Base-by-base conservation (phyloP, 164 flowering plant genomes). In the Chimonanthus salicifolius region DNA sequence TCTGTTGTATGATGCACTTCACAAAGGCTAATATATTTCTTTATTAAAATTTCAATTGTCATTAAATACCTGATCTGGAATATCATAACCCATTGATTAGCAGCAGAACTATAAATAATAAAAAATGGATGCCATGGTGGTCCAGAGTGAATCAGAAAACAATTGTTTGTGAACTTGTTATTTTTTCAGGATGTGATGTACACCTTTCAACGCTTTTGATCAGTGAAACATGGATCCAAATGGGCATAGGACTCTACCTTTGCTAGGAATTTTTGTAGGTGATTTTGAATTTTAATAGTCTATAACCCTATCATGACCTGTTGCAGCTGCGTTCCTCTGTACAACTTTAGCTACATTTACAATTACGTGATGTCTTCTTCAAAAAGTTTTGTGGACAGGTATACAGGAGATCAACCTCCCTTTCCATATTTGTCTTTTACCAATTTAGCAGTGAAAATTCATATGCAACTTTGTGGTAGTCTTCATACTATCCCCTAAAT, bases 381-480 rank as follows among this genome's bases (percentile, higher is more conserved):
- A 16, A 85, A 78, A 85, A 94, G 99, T 82, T 92, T 91, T 74
- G 97, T 94, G 68, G 99, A 94, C 92, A 94, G 99, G 99, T 91
- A 86, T 13, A 44, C 6, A 43, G 8, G 48, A 48, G 48, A 44
- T 66, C 10, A 21, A 33, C 68, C 44, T 46, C 47, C 48, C 16
- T 44, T 46, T 33, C 18, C 46, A 7, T 20, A 20, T 21, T 21
- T 63, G 11, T 16, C 9, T 63, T 63, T 63, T 3, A 63, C 21
- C 9, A 7, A 63, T 3, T 63, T 7, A 18, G 20, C 20, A 7
- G n/a, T 21, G 7, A 51, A 16, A 54, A 54, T 10, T 54, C 60
- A 54, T 9, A 54, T 54, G 60, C 8, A n/a, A n/a, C 66, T 63
- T 20, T 8, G 18, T 63, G 11, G 65, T 5, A 18, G 21, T 63